Conservation (phyloP, 768 basidiomycete genomes). For the Xerocomus brunneocitrinus region DNA sequence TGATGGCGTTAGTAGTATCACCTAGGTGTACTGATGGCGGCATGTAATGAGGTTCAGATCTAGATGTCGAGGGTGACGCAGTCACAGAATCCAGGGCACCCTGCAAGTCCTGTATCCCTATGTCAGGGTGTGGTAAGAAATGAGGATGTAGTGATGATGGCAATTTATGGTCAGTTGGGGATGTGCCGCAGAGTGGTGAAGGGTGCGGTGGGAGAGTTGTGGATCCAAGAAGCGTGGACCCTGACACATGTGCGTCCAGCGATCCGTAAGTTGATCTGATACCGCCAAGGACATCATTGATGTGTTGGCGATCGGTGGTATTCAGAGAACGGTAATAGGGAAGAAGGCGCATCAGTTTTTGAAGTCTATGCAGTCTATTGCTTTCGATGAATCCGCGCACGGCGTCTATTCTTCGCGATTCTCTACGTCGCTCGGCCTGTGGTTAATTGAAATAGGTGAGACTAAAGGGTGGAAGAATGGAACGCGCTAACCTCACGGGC, state of each 20-base stretch:
- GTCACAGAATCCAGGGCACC: conserved; percentile 7
- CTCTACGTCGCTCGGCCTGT: conserved; percentile 54
- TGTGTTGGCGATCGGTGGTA: conserved; percentile 24
- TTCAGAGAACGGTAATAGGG: conserved; percentile 35
- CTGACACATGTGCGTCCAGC: conserved; percentile 15
- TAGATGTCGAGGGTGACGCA: conserved; percentile 7
- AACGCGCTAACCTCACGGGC: conserved; percentile 53
- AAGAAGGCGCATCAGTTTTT: conserved; percentile 38
- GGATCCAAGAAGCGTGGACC: conserved; percentile 10
- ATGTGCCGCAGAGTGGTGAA: conserved; percentile 8
- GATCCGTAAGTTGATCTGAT: conserved; percentile 8
- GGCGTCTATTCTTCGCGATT: conserved; percentile 42
- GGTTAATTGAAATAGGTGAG: conserved; percentile 2
- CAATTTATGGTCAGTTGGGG: not conserved
- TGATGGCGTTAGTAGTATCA: conserved; percentile 1
- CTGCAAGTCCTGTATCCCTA: conserved; percentile 12
- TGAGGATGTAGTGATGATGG: conserved; percentile 7
- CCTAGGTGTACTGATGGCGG: conserved; percentile 9
- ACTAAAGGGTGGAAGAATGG: not conserved
- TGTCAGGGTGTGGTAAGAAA: conserved; percentile 9
- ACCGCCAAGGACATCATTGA: conserved; percentile 23
- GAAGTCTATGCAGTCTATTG: conserved; percentile 53
- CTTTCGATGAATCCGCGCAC: conserved; percentile 56
- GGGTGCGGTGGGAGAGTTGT: conserved; percentile 3
- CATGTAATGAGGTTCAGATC: conserved; percentile 13